Evolutionary conservation across 2,329 filamentous ascomycete genomes (phyloP), one percentile per base, ranked within the genome.

Genomic region (Penicillium sp.): DNA sequence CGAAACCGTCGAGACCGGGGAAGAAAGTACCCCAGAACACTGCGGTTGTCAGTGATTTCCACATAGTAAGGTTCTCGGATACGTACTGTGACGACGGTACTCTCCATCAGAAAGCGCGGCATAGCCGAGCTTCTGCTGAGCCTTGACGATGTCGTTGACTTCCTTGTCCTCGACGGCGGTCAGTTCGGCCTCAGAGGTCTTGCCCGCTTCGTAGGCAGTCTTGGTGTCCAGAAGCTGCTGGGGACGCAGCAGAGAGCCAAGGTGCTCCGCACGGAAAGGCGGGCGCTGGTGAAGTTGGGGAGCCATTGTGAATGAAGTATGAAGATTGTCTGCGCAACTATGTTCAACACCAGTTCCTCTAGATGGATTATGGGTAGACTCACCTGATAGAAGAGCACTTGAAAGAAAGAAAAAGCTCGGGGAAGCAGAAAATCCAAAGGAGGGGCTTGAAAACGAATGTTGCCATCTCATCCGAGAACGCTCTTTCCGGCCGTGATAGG

Each of bases 251-350:
- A 91, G 78, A 13, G 87, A 90, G 47, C 88, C 88, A 57, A 89
- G 81, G 61, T 91, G 88, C 74, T 91, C 88, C 56, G 87, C 86
- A 67, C 88, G 82, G 74, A 89, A 90, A 47, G 85, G 87, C 40
- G 84, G 83, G 56, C 75, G 71, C 58, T 74, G 74, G 57, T 69
- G 75, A 45, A 71, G 64, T 57, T 66, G 63, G 56, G 63, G 59
- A 40, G 65, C 64, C 70, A 72, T 72, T 29, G 43, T 66, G 57
- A 60, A 52, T 18, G 29, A 21, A 46, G 43, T 52, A 46, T 52
- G 6, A 31, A 16, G 39, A 43, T 48, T 22, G 8, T 16, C 43
- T 54, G 36, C 13, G 9, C 7, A 24, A 14, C 24, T 21, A 4
- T 13, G 13, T 10, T 50, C n/a, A 54, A 49, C 32, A 31, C 42